Evolutionary conservation across 2,329 filamentous ascomycete species (phyloP).

Genomic region (Aureobasidium sp.): DNA sequence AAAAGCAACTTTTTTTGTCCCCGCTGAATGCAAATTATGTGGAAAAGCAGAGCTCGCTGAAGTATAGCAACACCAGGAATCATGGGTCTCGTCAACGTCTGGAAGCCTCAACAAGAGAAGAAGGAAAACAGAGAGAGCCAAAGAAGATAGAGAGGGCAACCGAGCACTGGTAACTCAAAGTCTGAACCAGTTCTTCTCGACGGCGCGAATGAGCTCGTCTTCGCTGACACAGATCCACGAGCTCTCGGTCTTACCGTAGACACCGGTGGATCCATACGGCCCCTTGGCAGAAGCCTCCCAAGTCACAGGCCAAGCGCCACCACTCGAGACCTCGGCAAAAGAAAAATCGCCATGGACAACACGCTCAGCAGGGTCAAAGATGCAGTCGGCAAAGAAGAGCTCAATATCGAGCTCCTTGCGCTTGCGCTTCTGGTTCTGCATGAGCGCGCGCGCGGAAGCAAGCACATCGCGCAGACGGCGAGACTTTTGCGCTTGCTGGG

Average conservation of each 20-base stretch:
- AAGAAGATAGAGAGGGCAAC: not conserved
- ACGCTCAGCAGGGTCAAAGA: constrained; percentile 42
- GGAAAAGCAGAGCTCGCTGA: not conserved
- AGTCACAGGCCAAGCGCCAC: constrained; percentile 36
- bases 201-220: constrained; percentile 28
- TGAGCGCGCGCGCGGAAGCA: constrained; percentile 36
- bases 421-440: constrained; percentile 31
- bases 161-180: constrained; percentile 2
- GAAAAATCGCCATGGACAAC: constrained; percentile 45
- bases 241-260: constrained; percentile 44
- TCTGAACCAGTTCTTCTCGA: constrained; percentile 28
- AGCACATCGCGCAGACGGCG: constrained; percentile 36
- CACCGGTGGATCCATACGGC: constrained; percentile 43
- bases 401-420: constrained; percentile 39
- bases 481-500: not conserved
- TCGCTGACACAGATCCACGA: constrained; percentile 31
- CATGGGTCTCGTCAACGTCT: not conserved
- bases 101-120: not conserved
- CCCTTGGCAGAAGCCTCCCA: constrained; percentile 38
- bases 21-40: constrained; percentile 9
- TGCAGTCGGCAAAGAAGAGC: constrained; percentile 46
- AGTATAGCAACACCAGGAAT: not conserved
- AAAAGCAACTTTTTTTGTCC: constrained; percentile 13
- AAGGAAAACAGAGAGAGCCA: not conserved
- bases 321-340: constrained; percentile 35